phyloP scores from a whole-genome alignment of 2,329 filamentous ascomycete species.

The Hypoxylon sp. region DNA sequence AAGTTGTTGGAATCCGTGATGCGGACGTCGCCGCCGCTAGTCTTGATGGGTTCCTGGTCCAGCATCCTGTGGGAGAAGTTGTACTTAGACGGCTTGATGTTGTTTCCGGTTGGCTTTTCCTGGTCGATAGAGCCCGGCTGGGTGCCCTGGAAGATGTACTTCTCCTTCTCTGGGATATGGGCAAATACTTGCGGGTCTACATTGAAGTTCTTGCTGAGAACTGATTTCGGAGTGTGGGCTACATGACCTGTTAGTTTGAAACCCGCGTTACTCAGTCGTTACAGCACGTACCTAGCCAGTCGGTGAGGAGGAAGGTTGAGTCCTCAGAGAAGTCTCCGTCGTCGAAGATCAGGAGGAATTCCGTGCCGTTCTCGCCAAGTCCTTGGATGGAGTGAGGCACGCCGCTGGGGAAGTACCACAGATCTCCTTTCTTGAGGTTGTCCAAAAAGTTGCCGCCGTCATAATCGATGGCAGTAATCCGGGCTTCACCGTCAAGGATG shows the following conservation, averaged over 20 bases:
- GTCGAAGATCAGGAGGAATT: slow-evolving; percentile 65
- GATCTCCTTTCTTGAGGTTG: slow-evolving; percentile 76
- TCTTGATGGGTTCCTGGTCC: slow-evolving; percentile 70
- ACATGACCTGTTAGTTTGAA: slow-evolving; percentile 22
- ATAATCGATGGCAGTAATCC: slow-evolving; percentile 76
- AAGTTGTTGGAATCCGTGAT: slow-evolving; percentile 82
- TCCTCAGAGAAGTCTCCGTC: slow-evolving; percentile 61
- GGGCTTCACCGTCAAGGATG: slow-evolving; percentile 73
- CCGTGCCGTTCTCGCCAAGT: slow-evolving; percentile 69
- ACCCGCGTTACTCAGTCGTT: neutral
- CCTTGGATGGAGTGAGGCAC: slow-evolving; percentile 81
- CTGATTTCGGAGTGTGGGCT: slow-evolving; percentile 75
- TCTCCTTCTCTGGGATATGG: slow-evolving; percentile 70
- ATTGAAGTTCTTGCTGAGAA: slow-evolving; percentile 79
- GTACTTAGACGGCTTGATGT: slow-evolving; percentile 71
- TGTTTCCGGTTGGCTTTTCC: slow-evolving; percentile 67
- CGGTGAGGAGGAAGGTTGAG: slow-evolving; percentile 76
- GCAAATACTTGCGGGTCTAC: slow-evolving; percentile 74
- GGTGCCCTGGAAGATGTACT: slow-evolving; percentile 80
- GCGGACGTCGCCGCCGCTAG: slow-evolving; percentile 73
- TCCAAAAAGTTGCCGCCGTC: slow-evolving; percentile 81
- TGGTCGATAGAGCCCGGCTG: slow-evolving; percentile 69
- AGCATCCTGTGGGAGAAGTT: slow-evolving; percentile 78
- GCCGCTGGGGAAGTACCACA: slow-evolving; percentile 84
- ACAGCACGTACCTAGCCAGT: slow-evolving; percentile 67